Percentiles rank a stretch among this genome's conserved stretches.
Evolutionary conservation across 495 filamentous ascomycete genomes (phyloP).

Genomic region (Lepidopterella palustris): DNA sequence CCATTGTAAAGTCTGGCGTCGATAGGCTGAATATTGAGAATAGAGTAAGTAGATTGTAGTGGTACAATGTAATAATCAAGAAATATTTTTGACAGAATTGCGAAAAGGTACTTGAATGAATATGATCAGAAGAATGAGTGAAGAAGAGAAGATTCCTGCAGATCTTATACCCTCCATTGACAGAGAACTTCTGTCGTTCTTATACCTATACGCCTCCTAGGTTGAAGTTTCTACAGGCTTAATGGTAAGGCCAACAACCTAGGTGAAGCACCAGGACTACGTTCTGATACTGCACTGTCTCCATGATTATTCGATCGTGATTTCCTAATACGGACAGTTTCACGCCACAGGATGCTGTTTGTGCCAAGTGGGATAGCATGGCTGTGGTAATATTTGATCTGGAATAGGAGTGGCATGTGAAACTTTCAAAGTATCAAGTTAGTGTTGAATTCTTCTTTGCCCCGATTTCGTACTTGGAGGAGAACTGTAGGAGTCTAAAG

Average conservation of each 20-base stretch:
- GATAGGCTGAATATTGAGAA: no score
- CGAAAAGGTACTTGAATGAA: not conserved
- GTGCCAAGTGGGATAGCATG: no score
- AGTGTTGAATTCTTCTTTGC: no score
- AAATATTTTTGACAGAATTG: no score
- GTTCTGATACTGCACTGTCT: not conserved
- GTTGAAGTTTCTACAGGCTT: not conserved
- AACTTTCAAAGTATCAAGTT: no score
- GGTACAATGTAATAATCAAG: not conserved
- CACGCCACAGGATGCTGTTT: no score
- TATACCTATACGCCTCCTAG: not conserved
- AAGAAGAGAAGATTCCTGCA: not conserved
- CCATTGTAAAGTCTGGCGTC: not conserved
- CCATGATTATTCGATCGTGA: not conserved
- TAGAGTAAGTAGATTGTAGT: no score
- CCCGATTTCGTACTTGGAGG: no score
- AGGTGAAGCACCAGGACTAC: not conserved
- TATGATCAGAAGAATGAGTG: not conserved
- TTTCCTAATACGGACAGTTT: not conserved
- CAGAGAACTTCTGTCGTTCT: not conserved
- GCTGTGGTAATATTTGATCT: no score
- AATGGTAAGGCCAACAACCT: not conserved
- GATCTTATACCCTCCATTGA: not conserved
- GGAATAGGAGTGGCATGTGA: no score
- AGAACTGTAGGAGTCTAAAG: no score